These are phyloP conservation scores for Talaromyces sp. DNA, from an alignment of 2,329 filamentous ascomycete genomes.

Conservation along the genomic window DNA sequence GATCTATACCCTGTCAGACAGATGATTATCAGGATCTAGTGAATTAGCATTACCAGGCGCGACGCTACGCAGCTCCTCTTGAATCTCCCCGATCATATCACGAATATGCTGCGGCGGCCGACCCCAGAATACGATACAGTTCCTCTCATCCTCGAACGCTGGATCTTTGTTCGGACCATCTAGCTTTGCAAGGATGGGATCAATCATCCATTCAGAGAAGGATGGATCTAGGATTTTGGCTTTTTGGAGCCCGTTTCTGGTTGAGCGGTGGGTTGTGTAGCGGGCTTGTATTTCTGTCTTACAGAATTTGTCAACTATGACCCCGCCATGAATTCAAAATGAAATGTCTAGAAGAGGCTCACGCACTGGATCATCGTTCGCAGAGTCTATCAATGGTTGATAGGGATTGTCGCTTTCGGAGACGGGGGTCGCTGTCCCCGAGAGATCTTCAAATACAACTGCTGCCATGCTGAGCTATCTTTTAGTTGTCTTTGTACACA, in stretches of 20 bases:
- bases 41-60: conserved; percentile 58
- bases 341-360: neutral
- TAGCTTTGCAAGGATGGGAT: conserved; percentile 70
- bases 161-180: conserved; percentile 62
- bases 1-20: conserved; percentile 25
- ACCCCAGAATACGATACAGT: conserved; percentile 87
- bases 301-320: conserved; percentile 7
- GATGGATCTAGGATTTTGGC: conserved; percentile 65
- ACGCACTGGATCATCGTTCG: conserved; percentile 64
- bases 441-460: conserved; percentile 36
- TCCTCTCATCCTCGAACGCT: conserved; percentile 68
- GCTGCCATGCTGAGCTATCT: conserved; percentile 24
- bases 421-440: conserved; percentile 30
- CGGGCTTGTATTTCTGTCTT: conserved; percentile 60
- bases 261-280: conserved; percentile 71
- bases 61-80: conserved; percentile 60
- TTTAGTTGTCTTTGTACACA: neutral
- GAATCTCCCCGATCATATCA: conserved; percentile 64
- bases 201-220: conserved; percentile 70
- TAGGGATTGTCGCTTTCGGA: conserved; percentile 64
- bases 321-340: neutral
- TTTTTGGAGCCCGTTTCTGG: conserved; percentile 72
- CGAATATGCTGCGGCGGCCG: conserved; percentile 71
- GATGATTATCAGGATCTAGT: no score
- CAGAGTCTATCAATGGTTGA: conserved; percentile 66